Base-by-base conservation (phyloP, 2,329 filamentous ascomycete species). In the Alternaria conjuncta region DNA sequence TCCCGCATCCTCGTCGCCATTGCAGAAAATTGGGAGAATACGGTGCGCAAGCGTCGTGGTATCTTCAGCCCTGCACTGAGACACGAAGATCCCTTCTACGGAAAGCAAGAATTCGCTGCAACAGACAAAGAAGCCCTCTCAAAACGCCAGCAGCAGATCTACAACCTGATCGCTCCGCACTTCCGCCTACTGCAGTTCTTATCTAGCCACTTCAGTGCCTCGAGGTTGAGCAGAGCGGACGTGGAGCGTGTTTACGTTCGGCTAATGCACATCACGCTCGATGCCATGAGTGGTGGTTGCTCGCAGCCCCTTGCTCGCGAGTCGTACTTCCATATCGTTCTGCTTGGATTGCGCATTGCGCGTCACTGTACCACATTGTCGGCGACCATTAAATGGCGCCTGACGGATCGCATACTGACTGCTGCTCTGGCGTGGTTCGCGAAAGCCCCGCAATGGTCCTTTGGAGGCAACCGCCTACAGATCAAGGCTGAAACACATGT, bases 191-290 rank as follows among this genome's bases (percentile, higher is more conserved):
- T 97, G 32, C 93, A 97, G 67, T 97, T 98, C 78, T 88, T 99
- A 64, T 90, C 88, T 63, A 99, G 96, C 74, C 95, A 98, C 78
- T 99, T 97, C 82, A 97, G 94, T 77, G 94, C 96, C 2, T 94
- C 92, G 12, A 88, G 94, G n/a, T 85, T 97, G 25, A 91, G 93
- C 25, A 97, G 91, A 70, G 86, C 89, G 2, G 91, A 97, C 75
- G 90, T 91, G 0, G 93, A 97, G 71, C 88, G 88, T 63, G 86
- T 94, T 5, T 97, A 97, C 79, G 84, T 91, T 63, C 91, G 95
- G 32, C 84, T 98, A 68, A 87, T 98, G 61, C 88, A 91, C 68
- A 84, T 90, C 28, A 97, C 95, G 0, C 84, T 97, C 26, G 87
- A 92, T 68, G 91, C 92, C 0, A 84, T 97, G 72, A 73, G 66